A percentile compares a stretch with the other conserved stretches of the same genome.
These are phyloP conservation scores for Trichosporon sp. DNA, from an alignment of 1,284 basidiomycete species.

Conservation along the genomic window DNA sequence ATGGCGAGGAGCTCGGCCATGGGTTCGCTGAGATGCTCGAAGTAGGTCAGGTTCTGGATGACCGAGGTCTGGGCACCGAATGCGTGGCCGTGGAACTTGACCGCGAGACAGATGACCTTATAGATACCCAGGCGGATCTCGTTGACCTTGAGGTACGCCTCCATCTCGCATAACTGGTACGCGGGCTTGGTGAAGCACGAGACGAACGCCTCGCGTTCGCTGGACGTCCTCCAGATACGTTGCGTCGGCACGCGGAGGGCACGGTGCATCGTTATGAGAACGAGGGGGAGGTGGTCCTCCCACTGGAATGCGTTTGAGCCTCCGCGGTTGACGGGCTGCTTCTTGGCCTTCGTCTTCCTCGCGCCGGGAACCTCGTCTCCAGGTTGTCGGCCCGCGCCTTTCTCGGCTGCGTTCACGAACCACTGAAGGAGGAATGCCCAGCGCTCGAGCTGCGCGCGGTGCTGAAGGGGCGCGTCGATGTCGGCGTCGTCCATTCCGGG, in stretches of 20 bases:
- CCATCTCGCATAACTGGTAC: constrained; percentile 79
- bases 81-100: constrained; percentile 83
- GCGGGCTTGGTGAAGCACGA: constrained; percentile 78
- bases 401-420: constrained; percentile 74
- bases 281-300: constrained; percentile 67
- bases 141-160: constrained; percentile 76
- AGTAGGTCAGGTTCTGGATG: constrained; percentile 87
- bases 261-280: constrained; percentile 65
- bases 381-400: constrained; percentile 55
- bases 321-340: constrained; percentile 24
- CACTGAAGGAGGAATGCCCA: constrained; percentile 82
- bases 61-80: constrained; percentile 83
- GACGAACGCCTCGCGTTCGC: constrained; percentile 77
- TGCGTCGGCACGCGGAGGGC: constrained; percentile 69
- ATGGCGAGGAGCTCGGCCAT: constrained; percentile 85
- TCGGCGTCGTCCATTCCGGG: constrained; percentile 53
- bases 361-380: constrained; percentile 19
- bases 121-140: constrained; percentile 71
- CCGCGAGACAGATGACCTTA: constrained; percentile 84
- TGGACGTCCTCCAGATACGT: constrained; percentile 79
- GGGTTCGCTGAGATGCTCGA: constrained; percentile 87
- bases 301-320: constrained; percentile 62
- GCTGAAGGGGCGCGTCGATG: constrained; percentile 62
- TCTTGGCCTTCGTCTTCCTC: constrained; percentile 54
- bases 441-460: constrained; percentile 73